phyloP scores from a whole-genome alignment of 305 asterid genomes.

The Fraxinus sp. region DNA sequence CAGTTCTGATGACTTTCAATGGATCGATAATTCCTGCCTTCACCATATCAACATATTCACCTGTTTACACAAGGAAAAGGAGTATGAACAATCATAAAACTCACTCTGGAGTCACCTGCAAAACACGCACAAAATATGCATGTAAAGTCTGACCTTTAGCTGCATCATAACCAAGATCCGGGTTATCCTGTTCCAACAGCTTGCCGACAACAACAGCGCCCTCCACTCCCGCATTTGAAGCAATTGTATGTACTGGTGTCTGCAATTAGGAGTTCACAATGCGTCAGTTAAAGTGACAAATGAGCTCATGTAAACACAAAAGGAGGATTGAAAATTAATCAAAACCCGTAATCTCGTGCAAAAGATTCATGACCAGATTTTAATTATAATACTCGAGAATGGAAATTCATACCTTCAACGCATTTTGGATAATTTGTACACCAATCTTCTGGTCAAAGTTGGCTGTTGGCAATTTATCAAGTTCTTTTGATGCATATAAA shows the following conservation, averaged over 20 bases:
- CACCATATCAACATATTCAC: conserved; percentile 70
- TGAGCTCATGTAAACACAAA: not conserved
- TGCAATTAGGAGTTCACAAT: conserved; percentile 16
- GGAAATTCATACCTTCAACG: conserved; percentile 36
- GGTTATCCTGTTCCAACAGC: conserved; percentile 53
- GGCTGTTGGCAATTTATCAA: conserved; percentile 48
- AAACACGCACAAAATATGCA: not conserved
- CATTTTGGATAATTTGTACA: conserved; percentile 57
- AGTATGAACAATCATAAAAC: not conserved
- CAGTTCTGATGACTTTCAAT: conserved; percentile 66
- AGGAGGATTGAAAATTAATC: not conserved
- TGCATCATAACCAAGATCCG: conserved; percentile 64
- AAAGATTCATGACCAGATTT: not conserved
- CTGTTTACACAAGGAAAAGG: conserved; percentile 24
- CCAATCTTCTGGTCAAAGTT: conserved; percentile 63
- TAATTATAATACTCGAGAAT: not conserved
- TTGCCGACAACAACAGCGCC: conserved; percentile 63
- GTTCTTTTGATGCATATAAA: conserved; percentile 53
- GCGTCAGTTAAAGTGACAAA: not conserved
- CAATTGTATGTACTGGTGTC: conserved; percentile 58
- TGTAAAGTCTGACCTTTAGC: conserved; percentile 47
- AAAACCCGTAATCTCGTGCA: not conserved
- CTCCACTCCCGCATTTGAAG: conserved; percentile 60
- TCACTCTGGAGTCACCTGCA: not conserved
- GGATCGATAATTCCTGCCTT: conserved; percentile 70